Percentiles rank a stretch among this genome's conserved stretches.
Conservation (phyloP, 2,329 filamentous ascomycete species). For the Incumbomyces delicatus region DNA sequence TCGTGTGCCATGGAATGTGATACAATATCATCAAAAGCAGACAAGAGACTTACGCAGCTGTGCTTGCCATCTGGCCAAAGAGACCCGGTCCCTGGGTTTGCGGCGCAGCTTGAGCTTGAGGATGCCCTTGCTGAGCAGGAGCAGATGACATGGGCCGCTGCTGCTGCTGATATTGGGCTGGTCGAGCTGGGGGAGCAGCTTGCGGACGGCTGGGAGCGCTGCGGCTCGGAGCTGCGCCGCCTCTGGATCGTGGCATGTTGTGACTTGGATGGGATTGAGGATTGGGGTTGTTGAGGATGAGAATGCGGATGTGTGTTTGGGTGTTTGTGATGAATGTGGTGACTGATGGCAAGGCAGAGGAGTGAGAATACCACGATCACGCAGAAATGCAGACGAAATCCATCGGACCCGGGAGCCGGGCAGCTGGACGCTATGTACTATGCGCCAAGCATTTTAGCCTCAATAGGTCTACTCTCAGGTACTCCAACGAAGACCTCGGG, state of each 20-base stretch:
- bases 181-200: constrained; percentile 31
- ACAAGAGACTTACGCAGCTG: constrained; percentile 91
- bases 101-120: constrained; percentile 30
- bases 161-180: constrained; percentile 28
- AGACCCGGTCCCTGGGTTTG: constrained; percentile 63
- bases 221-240: constrained; percentile 39
- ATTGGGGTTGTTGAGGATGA: constrained; percentile 15
- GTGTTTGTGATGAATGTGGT: neutral
- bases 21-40: too few relatives aligned
- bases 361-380: too few relatives aligned
- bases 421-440: too few relatives aligned
- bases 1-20: too few relatives aligned
- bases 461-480: too few relatives aligned
- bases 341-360: neutral
- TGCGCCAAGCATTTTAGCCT: too few relatives aligned
- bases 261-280: neutral
- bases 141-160: constrained; percentile 42
- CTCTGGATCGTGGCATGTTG: constrained; percentile 67
- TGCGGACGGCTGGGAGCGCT: constrained; percentile 58
- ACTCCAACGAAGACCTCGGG: too few relatives aligned
- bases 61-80: constrained; percentile 94
- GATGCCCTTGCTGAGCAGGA: constrained; percentile 41
- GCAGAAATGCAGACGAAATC: constrained; percentile 2
- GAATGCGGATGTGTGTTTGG: neutral
- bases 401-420: neutral